Percentiles rank a stretch among this genome's conserved stretches.
Evolutionary conservation across 306 rosid species (phyloP).

Genomic region (Carpinus fangiana): DNA sequence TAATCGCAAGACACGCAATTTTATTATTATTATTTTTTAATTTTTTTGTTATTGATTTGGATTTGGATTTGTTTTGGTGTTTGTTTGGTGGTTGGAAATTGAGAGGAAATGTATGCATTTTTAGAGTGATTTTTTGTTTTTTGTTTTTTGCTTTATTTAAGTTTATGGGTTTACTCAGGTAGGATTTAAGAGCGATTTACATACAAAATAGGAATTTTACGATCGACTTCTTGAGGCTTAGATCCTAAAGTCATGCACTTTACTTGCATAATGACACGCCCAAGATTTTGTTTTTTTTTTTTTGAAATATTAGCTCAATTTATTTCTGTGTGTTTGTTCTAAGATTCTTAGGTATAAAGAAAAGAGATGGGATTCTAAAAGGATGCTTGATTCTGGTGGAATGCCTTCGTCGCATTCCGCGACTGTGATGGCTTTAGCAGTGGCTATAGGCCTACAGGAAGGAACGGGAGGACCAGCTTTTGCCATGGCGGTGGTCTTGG

Average conservation of each 20-base stretch:
- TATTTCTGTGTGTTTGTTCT: slow-evolving; percentile 31
- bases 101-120: background rate
- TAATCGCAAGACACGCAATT: background rate
- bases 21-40: background rate
- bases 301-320: slow-evolving; percentile 21
- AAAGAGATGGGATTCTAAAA: slow-evolving; percentile 84
- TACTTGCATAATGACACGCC: background rate
- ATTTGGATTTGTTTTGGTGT: background rate
- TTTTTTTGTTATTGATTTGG: background rate
- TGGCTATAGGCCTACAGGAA: slow-evolving; percentile 68
- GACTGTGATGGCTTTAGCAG: slow-evolving; percentile 71
- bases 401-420: slow-evolving; percentile 97
- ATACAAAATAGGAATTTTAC: background rate
- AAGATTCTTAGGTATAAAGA: slow-evolving; percentile 79
- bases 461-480: slow-evolving; percentile 75
- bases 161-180: background rate
- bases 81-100: background rate
- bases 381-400: slow-evolving; percentile 85
- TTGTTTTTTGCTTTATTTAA: background rate
- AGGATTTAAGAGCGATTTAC: background rate
- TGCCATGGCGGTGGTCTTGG: slow-evolving; percentile 73
- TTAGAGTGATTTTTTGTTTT: background rate
- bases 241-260: slow-evolving; percentile 3
- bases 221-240: background rate
- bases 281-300: background rate